Conservation (phyloP, 225 moss, liverwort and hornwort genomes). For the Bryoerythrophyllum caledonicum region DNA sequence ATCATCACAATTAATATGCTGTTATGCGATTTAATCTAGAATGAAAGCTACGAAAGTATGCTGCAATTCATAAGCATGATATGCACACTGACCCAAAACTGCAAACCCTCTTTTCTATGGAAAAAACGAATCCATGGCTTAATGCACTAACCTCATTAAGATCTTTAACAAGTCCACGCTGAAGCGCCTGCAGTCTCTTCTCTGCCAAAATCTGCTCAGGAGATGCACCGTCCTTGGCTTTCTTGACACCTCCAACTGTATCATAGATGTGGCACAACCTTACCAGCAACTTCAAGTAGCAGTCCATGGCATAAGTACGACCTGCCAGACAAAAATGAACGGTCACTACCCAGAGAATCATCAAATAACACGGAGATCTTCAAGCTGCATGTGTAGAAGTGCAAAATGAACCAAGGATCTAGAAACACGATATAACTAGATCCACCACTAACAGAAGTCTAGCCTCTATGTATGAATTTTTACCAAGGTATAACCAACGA, state of each 20-base stretch:
- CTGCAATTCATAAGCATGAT: slow-evolving; percentile 14
- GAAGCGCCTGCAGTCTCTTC: slow-evolving; percentile 83
- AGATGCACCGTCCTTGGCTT: slow-evolving; percentile 95
- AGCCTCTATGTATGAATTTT: not conserved
- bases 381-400: slow-evolving; percentile 7
- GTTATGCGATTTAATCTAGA: slow-evolving; percentile 14
- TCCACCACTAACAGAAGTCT: slow-evolving; percentile 8
- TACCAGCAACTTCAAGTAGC: slow-evolving; percentile 93
- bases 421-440: slow-evolving; percentile 5
- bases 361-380: slow-evolving; percentile 14
- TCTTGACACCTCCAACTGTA: slow-evolving; percentile 90
- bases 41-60: slow-evolving; percentile 16
- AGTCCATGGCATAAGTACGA: slow-evolving; percentile 96
- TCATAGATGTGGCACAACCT: slow-evolving; percentile 93
- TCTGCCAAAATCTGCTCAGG: slow-evolving; percentile 97
- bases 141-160: slow-evolving; percentile 67
- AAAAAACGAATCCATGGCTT: slow-evolving; percentile 14
- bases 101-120: slow-evolving; percentile 10
- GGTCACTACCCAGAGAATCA: slow-evolving; percentile 22
- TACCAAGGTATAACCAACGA: not conserved
- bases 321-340: slow-evolving; percentile 37
- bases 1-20: slow-evolving; percentile 1
- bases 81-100: slow-evolving; percentile 18
- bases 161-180: slow-evolving; percentile 79
- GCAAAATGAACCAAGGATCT: slow-evolving; percentile 10